Conservation (phyloP, 2,329 filamentous ascomycete genomes). For the Diaporthe sp. region DNA sequence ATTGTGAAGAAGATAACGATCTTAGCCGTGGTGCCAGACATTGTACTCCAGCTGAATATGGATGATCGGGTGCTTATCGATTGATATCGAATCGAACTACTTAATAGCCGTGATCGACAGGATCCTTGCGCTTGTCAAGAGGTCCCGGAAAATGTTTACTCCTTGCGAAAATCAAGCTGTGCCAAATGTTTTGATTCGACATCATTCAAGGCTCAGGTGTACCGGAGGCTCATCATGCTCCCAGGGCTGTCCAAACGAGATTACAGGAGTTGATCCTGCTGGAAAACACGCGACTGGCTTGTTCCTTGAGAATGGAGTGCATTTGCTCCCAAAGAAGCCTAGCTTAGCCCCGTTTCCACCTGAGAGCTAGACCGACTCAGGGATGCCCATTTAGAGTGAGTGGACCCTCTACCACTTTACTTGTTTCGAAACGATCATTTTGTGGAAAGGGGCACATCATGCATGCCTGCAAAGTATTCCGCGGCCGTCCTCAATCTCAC, state of each 20-base stretch:
- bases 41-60: not conserved
- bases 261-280: slow-evolving; percentile 10
- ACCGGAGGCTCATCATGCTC: not conserved
- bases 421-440: slow-evolving; percentile 37
- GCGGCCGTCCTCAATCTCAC: slow-evolving; percentile 15
- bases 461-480: not conserved
- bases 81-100: not conserved
- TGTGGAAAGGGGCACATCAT: slow-evolving; percentile 23
- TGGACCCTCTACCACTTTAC: slow-evolving; percentile 25
- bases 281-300: slow-evolving; percentile 20
- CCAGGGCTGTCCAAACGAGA: not conserved
- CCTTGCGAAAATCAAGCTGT: not conserved
- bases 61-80: not conserved
- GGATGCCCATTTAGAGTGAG: slow-evolving; percentile 1
- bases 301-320: slow-evolving; percentile 6
- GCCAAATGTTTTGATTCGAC: not conserved
- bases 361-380: slow-evolving; percentile 14
- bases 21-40: not conserved
- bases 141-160: not conserved
- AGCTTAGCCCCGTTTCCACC: slow-evolving; percentile 9
- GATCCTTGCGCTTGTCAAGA: not conserved
- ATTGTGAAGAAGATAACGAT: not conserved
- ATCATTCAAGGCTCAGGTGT: not conserved
- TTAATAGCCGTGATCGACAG: not conserved
- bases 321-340: slow-evolving; percentile 19